phyloP scores from a whole-genome alignment of 441 rosid genomes.

The Gossypium laxum region DNA sequence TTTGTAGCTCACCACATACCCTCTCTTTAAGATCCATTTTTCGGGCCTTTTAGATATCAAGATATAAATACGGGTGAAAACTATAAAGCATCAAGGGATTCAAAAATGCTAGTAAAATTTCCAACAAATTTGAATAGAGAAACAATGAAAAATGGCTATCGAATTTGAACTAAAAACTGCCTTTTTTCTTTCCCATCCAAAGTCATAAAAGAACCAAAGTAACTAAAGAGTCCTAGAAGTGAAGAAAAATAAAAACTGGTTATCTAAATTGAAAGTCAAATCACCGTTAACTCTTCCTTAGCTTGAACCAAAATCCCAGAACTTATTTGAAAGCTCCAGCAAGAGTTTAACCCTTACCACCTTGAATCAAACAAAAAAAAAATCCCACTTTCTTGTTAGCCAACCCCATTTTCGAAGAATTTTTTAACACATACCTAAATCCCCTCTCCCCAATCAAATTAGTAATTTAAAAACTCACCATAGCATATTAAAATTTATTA shows the following conservation, averaged over 20 bases:
- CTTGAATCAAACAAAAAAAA: background rate
- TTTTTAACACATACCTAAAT: background rate
- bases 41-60: slow-evolving; percentile 15
- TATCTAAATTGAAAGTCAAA: background rate
- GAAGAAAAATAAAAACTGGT: background rate
- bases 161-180: background rate
- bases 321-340: background rate
- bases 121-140: background rate
- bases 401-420: background rate
- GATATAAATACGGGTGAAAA: slow-evolving; percentile 15
- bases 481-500: slow-evolving; percentile 3
- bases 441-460: background rate
- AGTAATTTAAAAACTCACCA: slow-evolving; percentile 13
- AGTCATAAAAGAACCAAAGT: background rate
- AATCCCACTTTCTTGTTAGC: slow-evolving; percentile 5
- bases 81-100: slow-evolving; percentile 20
- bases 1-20: slow-evolving; percentile 26
- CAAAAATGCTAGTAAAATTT: slow-evolving; percentile 10
- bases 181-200: background rate
- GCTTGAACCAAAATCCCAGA: background rate
- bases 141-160: background rate
- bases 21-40: slow-evolving; percentile 57
- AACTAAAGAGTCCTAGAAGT: background rate
- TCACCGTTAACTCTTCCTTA: background rate
- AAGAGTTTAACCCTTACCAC: background rate